Base-by-base conservation (phyloP, 257 asterid species). In the Solanum lycopersicoides region DNA sequence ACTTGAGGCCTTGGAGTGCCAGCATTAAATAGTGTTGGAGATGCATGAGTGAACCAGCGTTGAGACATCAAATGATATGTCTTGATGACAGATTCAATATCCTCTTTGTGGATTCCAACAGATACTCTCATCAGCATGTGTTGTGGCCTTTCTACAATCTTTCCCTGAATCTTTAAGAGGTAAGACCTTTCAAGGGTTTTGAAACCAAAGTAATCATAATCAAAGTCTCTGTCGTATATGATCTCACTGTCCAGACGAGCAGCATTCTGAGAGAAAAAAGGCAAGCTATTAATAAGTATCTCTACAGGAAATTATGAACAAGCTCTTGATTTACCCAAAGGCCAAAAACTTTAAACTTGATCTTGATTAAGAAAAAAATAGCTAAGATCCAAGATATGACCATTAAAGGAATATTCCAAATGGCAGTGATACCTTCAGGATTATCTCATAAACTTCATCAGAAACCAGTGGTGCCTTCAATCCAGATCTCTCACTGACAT, bases 1-100 rank as follows among this genome's bases (percentile, higher is more conserved):
- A 96, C 99, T 87, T 97, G 99, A 65, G 99, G 99, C 77, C 96
- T 94, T 75, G 99, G 99, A 77, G 99, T 97, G 90, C 99, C 99
- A 12, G 99, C 97, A 90, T 97, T 95, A 71, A 97, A 97, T 86
- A 97, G 96, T 41, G 99, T 97, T 5, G 99, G 99, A 75, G 99
- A 95, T 44, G 99, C 99, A 90, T 97, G 99, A 73, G 99, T 94
- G 92, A 96, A 96, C 98, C 99, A 96, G 53, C 98, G 83, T 80
- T 96, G 99, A 32, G 99, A 96, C 93, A 96, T 91, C 83, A 95
- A 91, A 90, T 96, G 98, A 84, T 96, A 96, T n/a, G 99, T 95
- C 90, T 86, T 91, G 72, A 96, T 79, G 79, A 87, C 98, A 65
- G 98, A 92, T 83, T 95, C 98, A 71, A 96, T 93, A 80, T 97